Base-by-base conservation (phyloP, 2,329 filamentous ascomycete species). In the Trichoderma endophyticum region DNA sequence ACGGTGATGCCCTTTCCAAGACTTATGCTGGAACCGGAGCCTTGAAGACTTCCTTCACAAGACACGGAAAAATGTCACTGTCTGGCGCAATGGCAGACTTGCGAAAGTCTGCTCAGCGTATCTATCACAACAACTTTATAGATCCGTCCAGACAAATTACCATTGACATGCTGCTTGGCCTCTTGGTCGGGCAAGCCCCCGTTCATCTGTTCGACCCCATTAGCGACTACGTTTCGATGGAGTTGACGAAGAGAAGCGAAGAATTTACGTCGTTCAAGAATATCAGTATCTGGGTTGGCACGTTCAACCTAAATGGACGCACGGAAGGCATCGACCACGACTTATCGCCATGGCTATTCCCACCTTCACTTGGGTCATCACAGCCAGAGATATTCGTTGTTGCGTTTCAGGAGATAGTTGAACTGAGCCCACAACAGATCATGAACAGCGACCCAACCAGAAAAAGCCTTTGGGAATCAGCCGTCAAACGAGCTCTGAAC, bases 391-490 rank as follows among this genome's bases (percentile, higher is more conserved):
- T 99, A 48, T 90, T 97, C 66, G 94, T 92, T 8, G 91, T 98
- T 18, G 96, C 94, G 0, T 98, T 99, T 77, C 96, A 99, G 79
- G 96, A 99, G 81, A 98, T 99, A 74, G 96, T 99, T n/a, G 93
- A 97, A 78, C 85, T 99, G 61, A 98, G 94, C 77, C 96, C 97
- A 18, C 95, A 98, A 80, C 96, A 99, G 78, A 98, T 99, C 78
- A 98, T 99, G 94, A 97, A 97, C 75, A 98, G 95, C 73, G 95
- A 99, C 79, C 96, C 96, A 1, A 90, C 91, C 3, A 89, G 93
- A 69, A 93, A 95, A 75, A 91, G 94, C 74, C 84, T 91, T 24
- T 99, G 96, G 96, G 96, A 99, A 80, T 84, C 87, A 68, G 91
- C 93, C 4, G 94, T 98, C 28, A 91, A 91, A 75, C 86, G 85